phyloP scores from a whole-genome alignment of 805 yeast genomes.

The Limtongozyma cylindracea region DNA sequence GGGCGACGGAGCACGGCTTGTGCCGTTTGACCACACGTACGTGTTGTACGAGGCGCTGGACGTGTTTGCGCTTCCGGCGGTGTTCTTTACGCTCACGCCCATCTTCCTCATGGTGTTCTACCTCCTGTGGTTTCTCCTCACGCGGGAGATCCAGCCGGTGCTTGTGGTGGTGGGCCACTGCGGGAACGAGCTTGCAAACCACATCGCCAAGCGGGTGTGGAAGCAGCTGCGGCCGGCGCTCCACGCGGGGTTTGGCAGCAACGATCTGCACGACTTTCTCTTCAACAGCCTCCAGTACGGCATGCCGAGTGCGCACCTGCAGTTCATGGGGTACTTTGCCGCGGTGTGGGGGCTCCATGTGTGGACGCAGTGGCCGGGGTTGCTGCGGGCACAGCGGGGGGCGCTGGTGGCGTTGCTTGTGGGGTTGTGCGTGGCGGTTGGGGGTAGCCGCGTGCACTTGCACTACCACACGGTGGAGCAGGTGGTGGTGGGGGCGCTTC shows the following conservation, averaged over 20 bases:
- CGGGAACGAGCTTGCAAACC: slow-evolving; percentile 46
- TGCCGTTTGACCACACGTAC: slow-evolving; percentile 72
- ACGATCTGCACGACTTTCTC: slow-evolving; percentile 9
- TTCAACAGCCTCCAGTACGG: slow-evolving; percentile 77
- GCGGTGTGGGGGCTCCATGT: slow-evolving; percentile 22
- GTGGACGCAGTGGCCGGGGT: slow-evolving; percentile 13
- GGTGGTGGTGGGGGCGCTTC: slow-evolving; percentile 40
- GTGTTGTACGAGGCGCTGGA: slow-evolving; percentile 56
- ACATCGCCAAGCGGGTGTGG: slow-evolving; percentile 32
- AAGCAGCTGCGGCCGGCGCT: slow-evolving; percentile 56
- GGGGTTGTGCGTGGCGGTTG: slow-evolving; percentile 4
- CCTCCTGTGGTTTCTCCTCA: slow-evolving; percentile 57
- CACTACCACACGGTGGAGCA: slow-evolving; percentile 56
- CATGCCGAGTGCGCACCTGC: slow-evolving; percentile 95
- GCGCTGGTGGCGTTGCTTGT: too few species aligned
- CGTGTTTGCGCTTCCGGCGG: slow-evolving; percentile 28
- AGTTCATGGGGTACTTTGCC: slow-evolving; percentile 77
- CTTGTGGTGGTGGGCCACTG: slow-evolving; percentile 73
- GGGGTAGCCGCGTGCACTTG: slow-evolving; percentile 50
- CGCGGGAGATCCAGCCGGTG: slow-evolving; percentile 72
- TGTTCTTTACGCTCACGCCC: slow-evolving; percentile 60
- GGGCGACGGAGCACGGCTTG: slow-evolving; percentile 6
- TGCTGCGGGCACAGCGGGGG: slow-evolving; percentile 1
- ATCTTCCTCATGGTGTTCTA: slow-evolving; percentile 56
- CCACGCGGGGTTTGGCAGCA: slow-evolving; percentile 18